phyloP scores from a whole-genome alignment of 345 rosid species.

The Garcia nutans region DNA sequence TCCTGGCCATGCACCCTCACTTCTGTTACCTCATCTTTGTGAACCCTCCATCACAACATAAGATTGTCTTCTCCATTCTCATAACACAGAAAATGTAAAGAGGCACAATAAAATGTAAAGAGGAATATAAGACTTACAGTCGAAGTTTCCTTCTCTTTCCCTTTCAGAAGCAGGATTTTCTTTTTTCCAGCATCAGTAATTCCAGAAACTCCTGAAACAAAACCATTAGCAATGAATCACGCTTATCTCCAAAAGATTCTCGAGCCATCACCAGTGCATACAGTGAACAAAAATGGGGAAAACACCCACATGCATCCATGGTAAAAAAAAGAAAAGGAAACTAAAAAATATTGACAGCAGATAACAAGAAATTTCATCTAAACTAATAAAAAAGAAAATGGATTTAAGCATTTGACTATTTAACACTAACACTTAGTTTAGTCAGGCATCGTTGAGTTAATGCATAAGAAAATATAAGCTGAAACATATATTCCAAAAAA shows the following conservation, averaged over 20 bases:
- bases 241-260: not conserved
- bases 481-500: not conserved
- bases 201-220: constrained; percentile 45
- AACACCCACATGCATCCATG: not conserved
- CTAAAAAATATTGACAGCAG: not conserved
- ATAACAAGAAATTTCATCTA: not conserved
- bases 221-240: constrained; percentile 4
- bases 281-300: not conserved
- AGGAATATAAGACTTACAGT: constrained; percentile 37
- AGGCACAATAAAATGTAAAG: constrained; percentile 11
- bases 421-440: not conserved
- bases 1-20: not conserved
- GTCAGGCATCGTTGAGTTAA: not conserved
- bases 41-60: not conserved
- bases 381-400: too few relatives aligned
- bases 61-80: not conserved
- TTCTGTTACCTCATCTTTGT: not conserved
- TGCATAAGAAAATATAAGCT: not conserved
- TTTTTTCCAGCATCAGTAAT: constrained; percentile 41
- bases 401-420: not conserved
- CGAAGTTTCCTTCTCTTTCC: constrained; percentile 59
- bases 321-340: not conserved
- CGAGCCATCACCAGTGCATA: not conserved
- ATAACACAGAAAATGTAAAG: not conserved
- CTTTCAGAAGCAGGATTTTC: constrained; percentile 58